phyloP scores from a whole-genome alignment of 345 rosid species.

The Kernera saxatilis region DNA sequence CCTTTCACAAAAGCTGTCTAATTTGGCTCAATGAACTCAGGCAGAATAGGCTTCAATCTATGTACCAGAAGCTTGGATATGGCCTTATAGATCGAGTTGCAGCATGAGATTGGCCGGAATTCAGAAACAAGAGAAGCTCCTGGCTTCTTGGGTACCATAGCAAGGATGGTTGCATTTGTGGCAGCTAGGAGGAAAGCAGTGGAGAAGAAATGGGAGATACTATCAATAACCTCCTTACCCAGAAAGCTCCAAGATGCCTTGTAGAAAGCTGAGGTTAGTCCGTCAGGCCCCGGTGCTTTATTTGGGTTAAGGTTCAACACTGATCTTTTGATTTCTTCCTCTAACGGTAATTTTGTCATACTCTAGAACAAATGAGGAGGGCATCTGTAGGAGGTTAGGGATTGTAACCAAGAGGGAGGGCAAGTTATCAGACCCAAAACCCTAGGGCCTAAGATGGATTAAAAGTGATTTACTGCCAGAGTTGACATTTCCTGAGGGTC shows the following conservation, averaged over 20 bases:
- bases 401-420: too few species aligned
- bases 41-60: not conserved
- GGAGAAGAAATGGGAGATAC: rapidly evolving
- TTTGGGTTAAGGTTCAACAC: too few species aligned
- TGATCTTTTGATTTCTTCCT: too few species aligned
- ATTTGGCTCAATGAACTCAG: rapidly evolving
- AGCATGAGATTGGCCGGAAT: not conserved
- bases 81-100: not conserved
- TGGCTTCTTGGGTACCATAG: not conserved
- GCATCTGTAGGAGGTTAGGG: too few species aligned
- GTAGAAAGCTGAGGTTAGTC: not conserved
- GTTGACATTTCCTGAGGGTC: too few species aligned
- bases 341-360: too few species aligned
- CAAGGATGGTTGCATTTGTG: not conserved
- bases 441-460: not conserved
- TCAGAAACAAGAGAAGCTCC: not conserved
- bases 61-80: not conserved
- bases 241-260: rapidly evolving
- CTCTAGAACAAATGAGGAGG: too few species aligned
- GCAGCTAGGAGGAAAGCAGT: rapidly evolving
- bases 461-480: not conserved
- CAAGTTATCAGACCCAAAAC: too few species aligned
- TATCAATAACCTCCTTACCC: too few species aligned
- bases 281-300: not conserved
- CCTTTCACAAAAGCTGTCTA: not conserved